Evolutionary conservation across 2,329 filamentous ascomycete genomes (phyloP), one percentile per base, ranked within the genome.

Genomic region (Paecilomyces fulvus): DNA sequence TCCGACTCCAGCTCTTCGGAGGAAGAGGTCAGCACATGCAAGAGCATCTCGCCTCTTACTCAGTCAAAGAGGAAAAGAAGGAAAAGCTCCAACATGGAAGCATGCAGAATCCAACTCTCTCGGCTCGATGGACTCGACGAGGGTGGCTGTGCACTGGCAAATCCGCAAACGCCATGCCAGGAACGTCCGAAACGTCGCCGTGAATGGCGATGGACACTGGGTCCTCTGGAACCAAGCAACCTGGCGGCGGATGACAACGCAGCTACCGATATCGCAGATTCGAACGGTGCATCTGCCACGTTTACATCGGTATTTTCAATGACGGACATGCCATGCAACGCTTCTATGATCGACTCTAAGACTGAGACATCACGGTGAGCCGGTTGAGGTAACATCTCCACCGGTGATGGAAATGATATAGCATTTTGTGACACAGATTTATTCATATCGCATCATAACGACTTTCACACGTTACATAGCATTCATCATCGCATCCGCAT

Each of bases 201-300:
- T 20, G 76, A 82, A 61, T 84, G 81, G 81, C 72, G 75, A 51
- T 84, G 81, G 81, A 84, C 81, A 1, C 67, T 84, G 10, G 79
- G 77, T 1, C 75, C 79, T 10, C 59, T 79, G 28, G 63, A 68
- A 14, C 55, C 54, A 23, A 54, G 30, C 12, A 20, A 43, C n/a
- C 9, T 20, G 37, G 37, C 37, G 6, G 17, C n/a, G 5, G 37
- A n/a, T 12, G n/a, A 17, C 17, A 30, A 21, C 43, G 23, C 51
- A 14, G 11, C 51, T 21, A 6, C 30, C 12, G 30, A 43, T 43
- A 12, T 37, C 12, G n/a, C 33, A 8, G n/a, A 17, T 17, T 43
- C 37, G 3, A 17, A 17, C n/a, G 37, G 8, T 43, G 8, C n/a
- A n/a, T 43, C 37, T 17, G 17, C 37, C 7, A 9, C 37, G 17